phyloP scores from a whole-genome alignment of 768 basidiomycete genomes.

The Rhizopogon vesiculosus region DNA sequence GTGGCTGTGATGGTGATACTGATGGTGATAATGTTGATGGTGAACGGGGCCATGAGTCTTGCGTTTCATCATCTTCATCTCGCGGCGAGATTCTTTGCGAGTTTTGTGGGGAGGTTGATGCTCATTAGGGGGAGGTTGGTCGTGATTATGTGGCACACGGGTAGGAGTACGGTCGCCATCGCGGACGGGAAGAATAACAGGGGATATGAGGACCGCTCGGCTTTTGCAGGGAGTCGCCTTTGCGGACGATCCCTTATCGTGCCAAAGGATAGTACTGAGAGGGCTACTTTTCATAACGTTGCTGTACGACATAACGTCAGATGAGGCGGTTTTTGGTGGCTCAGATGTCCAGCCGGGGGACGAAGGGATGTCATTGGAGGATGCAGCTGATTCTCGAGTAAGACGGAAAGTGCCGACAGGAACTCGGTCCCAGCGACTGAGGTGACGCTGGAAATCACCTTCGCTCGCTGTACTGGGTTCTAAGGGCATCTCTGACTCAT shows the following conservation, averaged over 20 bases:
- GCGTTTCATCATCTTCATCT: slow-evolving; percentile 63
- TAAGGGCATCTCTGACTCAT: slow-evolving; percentile 38
- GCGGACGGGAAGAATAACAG: slow-evolving; percentile 45
- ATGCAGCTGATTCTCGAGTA: slow-evolving; percentile 34
- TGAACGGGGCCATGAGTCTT: slow-evolving; percentile 42
- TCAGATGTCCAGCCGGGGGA: slow-evolving; percentile 27
- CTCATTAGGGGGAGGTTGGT: slow-evolving; percentile 32
- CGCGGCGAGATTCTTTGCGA: slow-evolving; percentile 60
- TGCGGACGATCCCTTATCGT: slow-evolving; percentile 19
- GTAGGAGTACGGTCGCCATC: slow-evolving; percentile 59
- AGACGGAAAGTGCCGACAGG: slow-evolving; percentile 72
- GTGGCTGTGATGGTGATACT: slow-evolving; percentile 50
- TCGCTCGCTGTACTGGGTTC: slow-evolving; percentile 30
- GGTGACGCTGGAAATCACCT: slow-evolving; percentile 32
- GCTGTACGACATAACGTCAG: slow-evolving; percentile 20
- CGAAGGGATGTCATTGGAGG: slow-evolving; percentile 18
- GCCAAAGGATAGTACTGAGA: slow-evolving; percentile 53
- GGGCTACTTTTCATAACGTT: slow-evolving; percentile 54
- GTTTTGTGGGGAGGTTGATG: slow-evolving; percentile 43
- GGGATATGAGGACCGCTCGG: slow-evolving; percentile 38
- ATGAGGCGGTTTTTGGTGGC: slow-evolving; percentile 11
- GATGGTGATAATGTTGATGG: slow-evolving; percentile 40
- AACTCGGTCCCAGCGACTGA: slow-evolving; percentile 71
- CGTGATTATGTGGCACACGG: slow-evolving; percentile 27
- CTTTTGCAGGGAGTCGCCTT: slow-evolving; percentile 21